Percentiles rank a stretch among this genome's conserved stretches.
Conservation (phyloP, 441 rosid genomes). For the Populus hybrid region DNA sequence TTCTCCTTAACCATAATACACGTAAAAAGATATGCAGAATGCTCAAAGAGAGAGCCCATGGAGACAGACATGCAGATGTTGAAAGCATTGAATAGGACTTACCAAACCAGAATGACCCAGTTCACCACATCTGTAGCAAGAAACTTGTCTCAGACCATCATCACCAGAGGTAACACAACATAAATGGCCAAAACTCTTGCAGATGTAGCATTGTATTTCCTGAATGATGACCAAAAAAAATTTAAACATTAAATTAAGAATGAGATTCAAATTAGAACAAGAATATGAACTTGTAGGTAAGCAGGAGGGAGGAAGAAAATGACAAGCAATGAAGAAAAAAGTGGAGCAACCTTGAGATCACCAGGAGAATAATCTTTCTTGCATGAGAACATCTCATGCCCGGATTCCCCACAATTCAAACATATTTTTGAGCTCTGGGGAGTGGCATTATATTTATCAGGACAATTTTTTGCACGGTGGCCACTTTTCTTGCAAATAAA, state of each 20-base stretch:
- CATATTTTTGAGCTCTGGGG: constrained; percentile 44
- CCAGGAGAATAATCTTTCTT: constrained; percentile 42
- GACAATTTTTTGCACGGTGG: constrained; percentile 84
- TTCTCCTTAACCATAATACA: neutral
- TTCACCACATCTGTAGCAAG: constrained; percentile 93
- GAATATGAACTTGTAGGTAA: neutral
- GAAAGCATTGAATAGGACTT: constrained; percentile 25
- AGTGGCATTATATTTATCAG: constrained; percentile 51
- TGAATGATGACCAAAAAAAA: constrained; percentile 43
- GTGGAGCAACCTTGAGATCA: constrained; percentile 66
- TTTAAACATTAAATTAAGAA: neutral
- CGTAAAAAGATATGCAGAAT: neutral
- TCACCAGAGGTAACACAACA: constrained; percentile 54
- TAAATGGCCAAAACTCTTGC: constrained; percentile 74
- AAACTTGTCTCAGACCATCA: constrained; percentile 38
- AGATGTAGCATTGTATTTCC: constrained; percentile 85
- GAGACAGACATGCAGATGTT: neutral
- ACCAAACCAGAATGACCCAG: constrained; percentile 83
- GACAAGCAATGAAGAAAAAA: neutral
- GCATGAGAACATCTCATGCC: constrained; percentile 88
- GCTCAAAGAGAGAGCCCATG: neutral
- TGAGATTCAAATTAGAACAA: constrained; percentile 10
- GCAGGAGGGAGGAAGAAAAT: neutral
- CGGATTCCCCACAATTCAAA: constrained; percentile 76
- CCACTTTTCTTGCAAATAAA: constrained; percentile 74